Conservation (phyloP, 202 grass and related monocot genomes). For the Cymbopogon flexuosus region DNA sequence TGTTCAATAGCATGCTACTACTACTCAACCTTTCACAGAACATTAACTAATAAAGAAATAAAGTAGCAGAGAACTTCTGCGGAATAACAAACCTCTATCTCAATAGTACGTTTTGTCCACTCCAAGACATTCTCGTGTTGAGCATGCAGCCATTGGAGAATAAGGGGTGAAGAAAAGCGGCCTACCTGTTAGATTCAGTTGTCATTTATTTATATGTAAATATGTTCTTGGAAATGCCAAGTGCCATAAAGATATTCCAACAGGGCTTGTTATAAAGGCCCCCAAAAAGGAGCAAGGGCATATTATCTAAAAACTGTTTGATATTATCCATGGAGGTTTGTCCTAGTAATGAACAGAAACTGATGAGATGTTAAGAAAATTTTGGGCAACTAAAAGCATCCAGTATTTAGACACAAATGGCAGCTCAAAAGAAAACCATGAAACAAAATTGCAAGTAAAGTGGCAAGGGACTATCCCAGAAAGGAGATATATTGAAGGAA, state of each 20-base stretch:
- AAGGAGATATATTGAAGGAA: conserved; percentile 17
- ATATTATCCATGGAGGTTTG: conserved; percentile 5
- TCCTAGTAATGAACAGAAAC: conserved; percentile 7
- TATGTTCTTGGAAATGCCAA: conserved; percentile 8
- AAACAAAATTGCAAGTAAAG: neutral
- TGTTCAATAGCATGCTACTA: neutral
- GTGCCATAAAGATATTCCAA: neutral
- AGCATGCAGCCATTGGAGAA: conserved; percentile 87
- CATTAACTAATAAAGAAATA: conserved; percentile 3
- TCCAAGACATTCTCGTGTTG: conserved; percentile 86
- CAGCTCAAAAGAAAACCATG: neutral
- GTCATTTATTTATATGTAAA: conserved; percentile 6
- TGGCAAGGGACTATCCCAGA: neutral
- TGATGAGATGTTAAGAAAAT: neutral
- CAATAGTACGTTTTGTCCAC: conserved; percentile 80
- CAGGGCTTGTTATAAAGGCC: neutral
- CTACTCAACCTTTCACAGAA: neutral
- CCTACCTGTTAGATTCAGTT: conserved; percentile 48
- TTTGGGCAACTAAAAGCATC: conserved; percentile 30
- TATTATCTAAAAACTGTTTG: neutral
- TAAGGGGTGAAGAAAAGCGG: conserved; percentile 60
- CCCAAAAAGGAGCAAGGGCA: neutral
- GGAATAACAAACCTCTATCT: conserved; percentile 69
- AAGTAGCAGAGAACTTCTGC: conserved; percentile 11
- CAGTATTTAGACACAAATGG: neutral